Percentiles rank a stretch among this genome's conserved stretches.
These are phyloP conservation scores for Rhodocollybia butyracea DNA, from an alignment of 768 basidiomycete species.

Conservation along the genomic window DNA sequence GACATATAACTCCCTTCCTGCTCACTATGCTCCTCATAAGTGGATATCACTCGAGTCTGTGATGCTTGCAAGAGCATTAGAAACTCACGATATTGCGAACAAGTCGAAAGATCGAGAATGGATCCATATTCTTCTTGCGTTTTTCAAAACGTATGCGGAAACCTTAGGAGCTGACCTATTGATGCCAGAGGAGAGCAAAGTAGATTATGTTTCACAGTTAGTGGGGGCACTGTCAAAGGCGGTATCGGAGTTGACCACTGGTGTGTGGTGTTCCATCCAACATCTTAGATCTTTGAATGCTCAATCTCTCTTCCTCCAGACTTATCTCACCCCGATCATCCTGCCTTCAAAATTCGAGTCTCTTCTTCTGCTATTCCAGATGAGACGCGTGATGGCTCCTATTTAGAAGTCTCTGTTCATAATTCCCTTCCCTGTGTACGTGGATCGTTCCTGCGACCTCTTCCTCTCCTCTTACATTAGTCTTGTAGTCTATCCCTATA, in stretches of 20 bases:
- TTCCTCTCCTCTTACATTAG: neutral
- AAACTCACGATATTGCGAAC: conserved; percentile 56
- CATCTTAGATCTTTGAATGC: neutral
- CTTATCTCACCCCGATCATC: conserved; percentile 64
- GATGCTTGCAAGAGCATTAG: conserved; percentile 73
- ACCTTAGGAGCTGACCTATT: conserved; percentile 51
- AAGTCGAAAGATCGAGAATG: conserved; percentile 71
- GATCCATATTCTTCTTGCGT: conserved; percentile 75
- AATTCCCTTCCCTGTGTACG: conserved; percentile 80
- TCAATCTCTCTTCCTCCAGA: conserved; percentile 40
- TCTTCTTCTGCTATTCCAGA: conserved; percentile 44
- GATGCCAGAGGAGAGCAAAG: conserved; percentile 46
- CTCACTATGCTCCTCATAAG: conserved; percentile 77
- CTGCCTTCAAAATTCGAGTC: conserved; percentile 55
- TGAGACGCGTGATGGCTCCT: conserved; percentile 64
- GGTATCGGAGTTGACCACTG: conserved; percentile 50
- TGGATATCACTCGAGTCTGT: conserved; percentile 81
- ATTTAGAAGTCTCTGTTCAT: conserved; percentile 52
- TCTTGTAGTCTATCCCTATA: conserved; percentile 50
- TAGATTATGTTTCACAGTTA: conserved; percentile 49
- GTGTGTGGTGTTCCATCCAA: conserved; percentile 28
- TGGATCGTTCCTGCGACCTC: conserved; percentile 9
- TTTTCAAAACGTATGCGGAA: conserved; percentile 66
- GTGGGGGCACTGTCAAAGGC: conserved; percentile 46
- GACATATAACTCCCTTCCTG: conserved; percentile 77